Evolutionary conservation across 345 rosid genomes (phyloP).

Genomic region (Toxicodendron radicans): DNA sequence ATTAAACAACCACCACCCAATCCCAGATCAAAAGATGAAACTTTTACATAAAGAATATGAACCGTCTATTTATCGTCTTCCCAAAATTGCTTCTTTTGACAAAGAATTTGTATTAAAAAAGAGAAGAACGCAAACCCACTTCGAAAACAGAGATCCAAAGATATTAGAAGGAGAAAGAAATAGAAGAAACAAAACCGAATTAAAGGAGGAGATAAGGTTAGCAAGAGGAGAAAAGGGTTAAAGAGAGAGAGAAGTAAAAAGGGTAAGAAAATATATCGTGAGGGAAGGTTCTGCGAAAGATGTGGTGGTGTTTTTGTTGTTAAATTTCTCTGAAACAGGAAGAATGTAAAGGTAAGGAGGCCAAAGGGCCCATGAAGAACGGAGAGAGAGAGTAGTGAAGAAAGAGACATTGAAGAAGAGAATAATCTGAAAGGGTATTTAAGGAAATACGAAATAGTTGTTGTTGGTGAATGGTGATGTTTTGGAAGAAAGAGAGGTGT

Average conservation of each 20-base stretch:
- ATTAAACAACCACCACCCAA: neutral
- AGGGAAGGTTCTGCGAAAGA: constrained; percentile 2
- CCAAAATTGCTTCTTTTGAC: constrained; percentile 14
- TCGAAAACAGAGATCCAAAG: constrained; percentile 3
- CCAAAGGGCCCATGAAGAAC: constrained; percentile 33
- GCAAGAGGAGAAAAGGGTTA: constrained; percentile 3
- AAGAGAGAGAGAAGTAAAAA: neutral
- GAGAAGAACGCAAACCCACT: constrained; percentile 3
- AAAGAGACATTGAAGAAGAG: constrained; percentile 20
- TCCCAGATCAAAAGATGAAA: constrained; percentile 5
- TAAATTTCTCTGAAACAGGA: constrained; percentile 18
- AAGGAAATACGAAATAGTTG: constrained; percentile 16
- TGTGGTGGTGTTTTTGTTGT: neutral
- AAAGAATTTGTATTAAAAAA: neutral
- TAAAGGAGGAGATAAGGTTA: neutral
- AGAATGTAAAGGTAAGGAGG: constrained; percentile 24
- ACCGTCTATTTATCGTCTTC: neutral
- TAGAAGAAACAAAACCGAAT: constrained; percentile 5
- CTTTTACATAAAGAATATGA: neutral
- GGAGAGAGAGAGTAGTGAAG: constrained; percentile 13
- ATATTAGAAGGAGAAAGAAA: neutral
- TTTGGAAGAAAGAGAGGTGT: constrained; percentile 19
- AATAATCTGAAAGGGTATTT: constrained; percentile 32
- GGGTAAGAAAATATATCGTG: neutral
- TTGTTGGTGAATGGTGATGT: neutral